Base-by-base conservation (phyloP, 129 eudicot species). In the Apium graveolens region DNA sequence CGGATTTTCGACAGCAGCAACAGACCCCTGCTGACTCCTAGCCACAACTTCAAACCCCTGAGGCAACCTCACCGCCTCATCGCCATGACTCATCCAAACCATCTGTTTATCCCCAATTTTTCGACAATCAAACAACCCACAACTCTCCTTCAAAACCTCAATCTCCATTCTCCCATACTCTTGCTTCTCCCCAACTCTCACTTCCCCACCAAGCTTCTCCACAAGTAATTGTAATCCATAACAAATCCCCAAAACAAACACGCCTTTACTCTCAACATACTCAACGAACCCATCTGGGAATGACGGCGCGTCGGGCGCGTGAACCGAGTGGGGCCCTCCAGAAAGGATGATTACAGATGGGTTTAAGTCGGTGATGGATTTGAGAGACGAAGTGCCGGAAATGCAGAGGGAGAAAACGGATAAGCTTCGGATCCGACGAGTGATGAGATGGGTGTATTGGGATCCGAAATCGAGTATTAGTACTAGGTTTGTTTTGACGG, bases 81-180 rank as follows among this genome's bases (percentile, higher is more conserved):
- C 97, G 5, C 97, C 98, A 76, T 94, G 96, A 32, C 98, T 94
- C 98, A 94, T 94, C 97, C 98, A 94, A 76, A 94, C 97, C 43
- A 85, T 85, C 90, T 94, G 97, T 85, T 65, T 91, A 79, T 87
- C 93, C 37, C 96, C 97, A 76, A 81, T 78, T 13, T 39, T 29
- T 74, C 82, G 85, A 35, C 79, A 75, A 74, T 80, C 85, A 88
- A 88, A 94, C 85, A 94, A 79, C 26, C 88, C 96, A 78, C 82
- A 60, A 0, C 68, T 66, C 38, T 51, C 83, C 38, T 84, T 88
- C 32, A 75, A 76, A 9, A 94, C 93, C 81, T 85, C 96, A 84
- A 94, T 88, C 48, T 83, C 87, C 98, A 91, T 94, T 83, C 87
- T 86, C 62, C 98, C 98, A 81, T 94, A 94, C 96, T 94, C 96